A percentile compares a stretch with the other conserved stretches of the same genome.
Evolutionary conservation across 371 early-diverging fungal genomes (phyloP).

Genomic region (Mucor velutinosus): DNA sequence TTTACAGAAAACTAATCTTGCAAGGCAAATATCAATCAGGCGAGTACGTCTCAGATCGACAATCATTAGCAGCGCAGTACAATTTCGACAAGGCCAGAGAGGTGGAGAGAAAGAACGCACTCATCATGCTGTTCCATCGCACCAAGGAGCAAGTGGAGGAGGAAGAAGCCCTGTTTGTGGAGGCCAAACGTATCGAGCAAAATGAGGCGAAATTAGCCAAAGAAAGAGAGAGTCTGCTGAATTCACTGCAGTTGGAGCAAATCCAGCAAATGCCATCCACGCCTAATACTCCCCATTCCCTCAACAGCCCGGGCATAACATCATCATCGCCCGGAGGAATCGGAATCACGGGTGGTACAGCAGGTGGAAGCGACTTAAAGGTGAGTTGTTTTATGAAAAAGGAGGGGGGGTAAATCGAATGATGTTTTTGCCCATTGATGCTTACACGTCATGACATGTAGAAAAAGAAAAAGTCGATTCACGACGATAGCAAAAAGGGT

Average conservation of each 20-base stretch:
- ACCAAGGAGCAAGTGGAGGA: conserved; percentile 83
- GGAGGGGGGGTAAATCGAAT: background rate
- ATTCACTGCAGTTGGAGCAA: conserved; percentile 60
- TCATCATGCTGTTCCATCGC: conserved; percentile 70
- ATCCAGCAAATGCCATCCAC: conserved; percentile 46
- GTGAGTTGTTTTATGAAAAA: background rate
- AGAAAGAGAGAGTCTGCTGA: conserved; percentile 77
- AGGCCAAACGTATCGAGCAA: conserved; percentile 78
- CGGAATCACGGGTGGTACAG: conserved; percentile 45
- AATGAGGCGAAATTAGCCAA: conserved; percentile 71
- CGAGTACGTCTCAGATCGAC: conserved; percentile 35
- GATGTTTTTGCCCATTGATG: background rate
- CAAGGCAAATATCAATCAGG: conserved; percentile 38
- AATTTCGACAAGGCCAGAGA: conserved; percentile 68
- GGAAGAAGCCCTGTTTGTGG: conserved; percentile 76
- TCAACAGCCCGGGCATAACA: conserved; percentile 1
- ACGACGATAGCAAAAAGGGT: conserved; percentile 35
- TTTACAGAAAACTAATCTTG: conserved; percentile 57
- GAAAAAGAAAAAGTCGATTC: conserved; percentile 40
- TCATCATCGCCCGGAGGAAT: conserved; percentile 41
- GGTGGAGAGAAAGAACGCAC: conserved; percentile 77
- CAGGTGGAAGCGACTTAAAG: conserved; percentile 30
- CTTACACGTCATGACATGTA: background rate
- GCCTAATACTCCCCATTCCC: conserved; percentile 43
- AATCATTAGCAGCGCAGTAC: conserved; percentile 43